Base-by-base conservation (phyloP, 768 basidiomycete genomes). In the Boletus sensibilis region DNA sequence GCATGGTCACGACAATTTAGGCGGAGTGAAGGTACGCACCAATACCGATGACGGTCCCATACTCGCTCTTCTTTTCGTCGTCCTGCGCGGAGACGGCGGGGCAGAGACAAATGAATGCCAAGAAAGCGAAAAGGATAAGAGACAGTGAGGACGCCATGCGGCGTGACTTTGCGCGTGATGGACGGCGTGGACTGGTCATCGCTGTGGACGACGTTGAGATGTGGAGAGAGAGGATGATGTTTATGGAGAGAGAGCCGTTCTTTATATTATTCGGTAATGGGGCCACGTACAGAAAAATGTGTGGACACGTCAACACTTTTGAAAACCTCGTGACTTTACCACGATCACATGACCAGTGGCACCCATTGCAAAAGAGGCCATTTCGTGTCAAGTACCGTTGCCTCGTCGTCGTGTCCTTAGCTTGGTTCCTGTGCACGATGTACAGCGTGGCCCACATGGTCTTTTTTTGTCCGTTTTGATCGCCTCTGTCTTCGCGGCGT, bases 1-100 rank as follows among this genome's bases (percentile, higher is more conserved):
- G 57, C 50, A 51, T 5, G 1, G 11, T 9, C 1, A 0, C 1
- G 2, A 1, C 3, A 5, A 9, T 12, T 3, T 2, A 21, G 8
- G 13, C 0, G 0, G 2, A 20, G 18, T 2, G 14, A n/a, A 13
- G 54, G 31, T 2, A 76, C 86, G 46, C 62, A 91, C 88, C 90
- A 69, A 93, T 92, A 82, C 92, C 94, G 71, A 96, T 96, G 38
- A 96, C 93, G 37, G 90, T 89, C 54, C 94, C 94, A 72, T 90
- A 94, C 67, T 94, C 90, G 55, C 79, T 76, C 63, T 75, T 76
- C 61, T 77, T 76, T 37, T 72, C 74, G 12, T 34, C 56, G 35
- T 86, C 87, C 62, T 88, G 84, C 43, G 91, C 92, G 49, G 73
- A 76, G 52, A 79, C 82, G 33, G 78, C 77, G 18, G 90, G 87